Percentiles rank a stretch among this genome's conserved stretches.
Conservation (phyloP, 305 asterid genomes). For the Fraxinus albicans region DNA sequence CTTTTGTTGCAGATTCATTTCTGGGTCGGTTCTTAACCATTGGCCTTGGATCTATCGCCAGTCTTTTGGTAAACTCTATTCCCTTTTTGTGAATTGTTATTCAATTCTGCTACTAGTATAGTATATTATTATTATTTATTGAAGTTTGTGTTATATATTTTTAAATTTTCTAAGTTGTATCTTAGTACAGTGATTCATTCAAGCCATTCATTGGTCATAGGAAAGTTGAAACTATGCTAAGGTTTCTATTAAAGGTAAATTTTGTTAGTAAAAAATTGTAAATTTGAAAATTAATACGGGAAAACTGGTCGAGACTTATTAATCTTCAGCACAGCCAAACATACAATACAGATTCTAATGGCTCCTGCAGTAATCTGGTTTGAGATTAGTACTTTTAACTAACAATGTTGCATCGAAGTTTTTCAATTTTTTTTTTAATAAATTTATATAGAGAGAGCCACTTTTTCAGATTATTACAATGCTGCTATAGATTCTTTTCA, state of each 20-base stretch:
- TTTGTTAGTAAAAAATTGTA: neutral
- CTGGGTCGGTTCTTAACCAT: slow-evolving; percentile 55
- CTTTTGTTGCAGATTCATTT: slow-evolving; percentile 56
- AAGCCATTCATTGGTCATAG: neutral
- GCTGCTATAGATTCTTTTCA: neutral
- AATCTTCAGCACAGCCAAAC: neutral
- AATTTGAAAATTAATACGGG: neutral
- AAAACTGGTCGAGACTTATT: neutral
- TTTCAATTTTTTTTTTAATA: neutral
- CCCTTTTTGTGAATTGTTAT: neutral
- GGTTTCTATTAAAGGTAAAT: neutral
- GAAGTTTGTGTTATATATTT: neutral
- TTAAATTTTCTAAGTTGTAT: neutral
- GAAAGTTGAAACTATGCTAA: neutral
- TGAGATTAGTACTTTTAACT: neutral
- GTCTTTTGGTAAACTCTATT: slow-evolving; percentile 39
- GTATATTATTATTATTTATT: neutral
- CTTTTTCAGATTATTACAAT: neutral
- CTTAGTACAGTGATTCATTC: neutral
- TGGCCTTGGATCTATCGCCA: slow-evolving; percentile 41
- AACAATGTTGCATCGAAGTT: neutral
- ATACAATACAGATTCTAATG: neutral
- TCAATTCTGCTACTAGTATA: neutral
- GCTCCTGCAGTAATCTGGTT: neutral
- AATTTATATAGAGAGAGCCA: neutral